Conservation (phyloP, 2,329 filamentous ascomycete species). For the Endoconidiophora polonica region DNA sequence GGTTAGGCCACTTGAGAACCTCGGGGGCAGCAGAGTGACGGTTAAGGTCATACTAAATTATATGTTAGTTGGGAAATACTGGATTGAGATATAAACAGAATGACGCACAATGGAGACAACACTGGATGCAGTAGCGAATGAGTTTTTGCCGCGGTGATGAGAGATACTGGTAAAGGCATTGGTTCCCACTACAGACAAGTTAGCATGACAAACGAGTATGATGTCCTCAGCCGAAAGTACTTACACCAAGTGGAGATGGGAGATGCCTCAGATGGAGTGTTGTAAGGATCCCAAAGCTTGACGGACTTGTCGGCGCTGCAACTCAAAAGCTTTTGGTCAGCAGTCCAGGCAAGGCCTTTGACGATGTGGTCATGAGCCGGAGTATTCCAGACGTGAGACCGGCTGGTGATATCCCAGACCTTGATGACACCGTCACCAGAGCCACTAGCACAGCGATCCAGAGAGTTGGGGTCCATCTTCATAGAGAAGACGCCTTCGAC, state of each 20-base stretch:
- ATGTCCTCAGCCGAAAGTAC: neutral
- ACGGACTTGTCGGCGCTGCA: slow-evolving; percentile 75
- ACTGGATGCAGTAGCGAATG: slow-evolving; percentile 64
- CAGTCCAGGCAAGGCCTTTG: slow-evolving; percentile 80
- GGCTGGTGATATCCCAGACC: slow-evolving; percentile 63
- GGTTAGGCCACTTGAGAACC: slow-evolving; percentile 71
- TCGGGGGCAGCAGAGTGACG: slow-evolving; percentile 67
- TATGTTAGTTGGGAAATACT: neutral
- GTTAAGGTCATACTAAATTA: slow-evolving; percentile 55
- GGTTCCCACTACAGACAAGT: slow-evolving; percentile 36
- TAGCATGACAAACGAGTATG: neutral
- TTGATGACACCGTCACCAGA: slow-evolving; percentile 89
- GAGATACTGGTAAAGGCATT: slow-evolving; percentile 71
- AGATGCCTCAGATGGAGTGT: slow-evolving; percentile 47
- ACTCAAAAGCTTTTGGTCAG: slow-evolving; percentile 67
- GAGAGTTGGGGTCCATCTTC: slow-evolving; percentile 59
- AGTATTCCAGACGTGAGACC: slow-evolving; percentile 58
- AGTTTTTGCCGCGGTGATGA: slow-evolving; percentile 61
- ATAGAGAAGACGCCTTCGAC: slow-evolving; percentile 73
- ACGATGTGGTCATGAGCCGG: slow-evolving; percentile 87
- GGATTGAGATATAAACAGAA: neutral
- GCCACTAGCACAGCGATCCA: slow-evolving; percentile 63
- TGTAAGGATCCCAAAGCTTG: slow-evolving; percentile 84
- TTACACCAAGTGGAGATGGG: slow-evolving; percentile 60
- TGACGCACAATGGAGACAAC: slow-evolving; percentile 48